Base-by-base conservation (phyloP, 352 stramenopile species). In the Phytophthora megakarya region DNA sequence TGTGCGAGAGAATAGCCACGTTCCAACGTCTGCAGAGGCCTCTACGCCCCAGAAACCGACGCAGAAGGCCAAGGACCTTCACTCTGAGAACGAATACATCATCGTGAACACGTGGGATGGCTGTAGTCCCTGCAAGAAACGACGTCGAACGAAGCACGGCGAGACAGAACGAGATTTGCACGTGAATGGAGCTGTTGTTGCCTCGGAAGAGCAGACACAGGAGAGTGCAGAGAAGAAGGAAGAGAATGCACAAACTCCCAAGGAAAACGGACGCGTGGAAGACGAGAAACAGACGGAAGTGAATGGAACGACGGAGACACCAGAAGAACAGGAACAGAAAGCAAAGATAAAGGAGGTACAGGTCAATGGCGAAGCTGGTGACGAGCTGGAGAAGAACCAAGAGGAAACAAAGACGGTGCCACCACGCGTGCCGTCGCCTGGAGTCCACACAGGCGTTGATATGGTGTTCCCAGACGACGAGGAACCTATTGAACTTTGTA, bases 401-500 rank as follows among this genome's bases (percentile, higher is more conserved):
- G 26, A 35, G 30, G 25, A 61, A 30, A 23, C 21, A 8, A 46
- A n/a, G 22, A 21, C 13, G 44, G 39, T 15, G 23, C 7, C 49
- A n/a, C 22, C 26, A 16, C 26, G 30, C 32, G 23, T 71, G 13
- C 46, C 44, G 5, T 69, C 56, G 7, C 58, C 65, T 46, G 59
- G 43, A 32, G 52, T 64, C 37, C 46, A 70, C 48, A 32, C 42
- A 38, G 57, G 55, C 18, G 19, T 59, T 30, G 50, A 77, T 13
- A 77, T 74, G 53, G 54, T 72, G 10, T 72, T 72, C 32, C 60
- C 68, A 7, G 59, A 72, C 3, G 50, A 77, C 22, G 65, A 74
- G 32, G 69, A 73, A 45, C 69, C 69, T 6, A 74, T 76, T 30
- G 66, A 78, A 35, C 53, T 78, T n/a, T 76, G 58, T 18, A 58